Evolutionary conservation across 495 filamentous ascomycete species (phyloP).

Genomic region (Schizothecium vesticola): DNA sequence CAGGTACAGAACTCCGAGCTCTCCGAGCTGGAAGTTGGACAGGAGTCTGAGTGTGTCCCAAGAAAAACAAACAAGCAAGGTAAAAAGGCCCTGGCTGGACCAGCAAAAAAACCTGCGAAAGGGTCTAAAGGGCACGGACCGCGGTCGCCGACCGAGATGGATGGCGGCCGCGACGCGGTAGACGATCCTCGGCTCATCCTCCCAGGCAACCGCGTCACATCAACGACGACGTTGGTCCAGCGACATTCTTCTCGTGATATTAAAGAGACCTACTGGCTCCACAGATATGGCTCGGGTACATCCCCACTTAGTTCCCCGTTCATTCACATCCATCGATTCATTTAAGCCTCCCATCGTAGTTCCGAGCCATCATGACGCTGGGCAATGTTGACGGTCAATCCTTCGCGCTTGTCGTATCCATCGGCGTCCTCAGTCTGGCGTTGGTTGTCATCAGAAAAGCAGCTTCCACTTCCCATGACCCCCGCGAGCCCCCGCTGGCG

Average conservation of each 20-base stretch:
- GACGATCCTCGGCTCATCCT: neutral
- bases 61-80: too few species aligned
- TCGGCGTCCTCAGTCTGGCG: neutral
- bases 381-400: neutral
- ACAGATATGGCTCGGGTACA: too few species aligned
- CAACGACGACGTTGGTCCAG: neutral
- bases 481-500: neutral
- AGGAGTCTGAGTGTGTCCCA: too few species aligned
- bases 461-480: neutral
- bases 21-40: too few species aligned
- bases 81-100: too few species aligned
- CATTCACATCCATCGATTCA: neutral
- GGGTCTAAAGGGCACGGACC: neutral
- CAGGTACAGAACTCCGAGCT: too few species aligned
- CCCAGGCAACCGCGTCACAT: neutral
- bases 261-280: neutral
- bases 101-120: too few species aligned
- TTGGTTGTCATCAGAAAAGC: neutral
- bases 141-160: too few species aligned
- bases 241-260: neutral
- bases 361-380: neutral
- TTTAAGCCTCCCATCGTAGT: neutral
- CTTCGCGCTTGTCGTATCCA: neutral
- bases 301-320: too few species aligned
- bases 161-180: neutral